These are phyloP conservation scores for Aureobasidium sp. DNA, from an alignment of 2,329 filamentous ascomycete genomes.

Conservation along the genomic window DNA sequence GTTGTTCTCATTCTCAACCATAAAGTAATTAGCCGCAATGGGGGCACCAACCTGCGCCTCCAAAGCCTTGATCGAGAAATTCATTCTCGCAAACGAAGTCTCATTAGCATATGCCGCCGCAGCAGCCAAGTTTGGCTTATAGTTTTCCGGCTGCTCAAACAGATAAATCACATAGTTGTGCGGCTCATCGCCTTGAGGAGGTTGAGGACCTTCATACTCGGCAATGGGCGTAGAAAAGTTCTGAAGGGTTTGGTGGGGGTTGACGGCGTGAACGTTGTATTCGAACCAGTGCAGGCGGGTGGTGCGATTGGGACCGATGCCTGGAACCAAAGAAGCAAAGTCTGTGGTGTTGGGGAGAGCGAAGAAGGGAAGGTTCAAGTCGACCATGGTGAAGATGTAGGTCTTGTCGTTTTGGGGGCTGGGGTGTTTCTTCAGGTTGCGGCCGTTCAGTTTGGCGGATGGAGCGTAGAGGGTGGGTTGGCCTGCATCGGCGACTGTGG, in stretches of 20 bases:
- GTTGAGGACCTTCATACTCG: constrained; percentile 22
- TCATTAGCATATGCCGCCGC: constrained; percentile 15
- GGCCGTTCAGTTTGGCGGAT: neutral
- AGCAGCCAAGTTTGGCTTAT: constrained; percentile 20
- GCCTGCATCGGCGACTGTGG: constrained; percentile 3
- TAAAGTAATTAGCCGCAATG: constrained; percentile 24
- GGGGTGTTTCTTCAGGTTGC: neutral
- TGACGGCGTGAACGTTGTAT: constrained; percentile 18
- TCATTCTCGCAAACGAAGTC: constrained; percentile 18
- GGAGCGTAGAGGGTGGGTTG: constrained; percentile 8
- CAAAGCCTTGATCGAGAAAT: constrained; percentile 22
- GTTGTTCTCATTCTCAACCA: constrained; percentile 8
- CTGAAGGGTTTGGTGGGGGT: constrained; percentile 17
- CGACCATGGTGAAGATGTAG: constrained; percentile 24
- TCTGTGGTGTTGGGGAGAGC: constrained; percentile 17
- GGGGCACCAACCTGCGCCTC: constrained; percentile 20
- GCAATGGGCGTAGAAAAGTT: constrained; percentile 20
- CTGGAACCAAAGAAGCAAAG: constrained; percentile 19
- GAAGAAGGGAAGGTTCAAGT: constrained; percentile 21
- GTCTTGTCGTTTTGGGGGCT: neutral
- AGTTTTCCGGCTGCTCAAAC: constrained; percentile 24
- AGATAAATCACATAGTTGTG: constrained; percentile 28
- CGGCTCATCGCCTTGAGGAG: constrained; percentile 23
- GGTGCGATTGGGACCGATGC: constrained; percentile 23
- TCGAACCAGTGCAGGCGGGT: constrained; percentile 28